Evolutionary conservation across 306 rosid genomes (phyloP).

Genomic region (Cucumis hystrix): DNA sequence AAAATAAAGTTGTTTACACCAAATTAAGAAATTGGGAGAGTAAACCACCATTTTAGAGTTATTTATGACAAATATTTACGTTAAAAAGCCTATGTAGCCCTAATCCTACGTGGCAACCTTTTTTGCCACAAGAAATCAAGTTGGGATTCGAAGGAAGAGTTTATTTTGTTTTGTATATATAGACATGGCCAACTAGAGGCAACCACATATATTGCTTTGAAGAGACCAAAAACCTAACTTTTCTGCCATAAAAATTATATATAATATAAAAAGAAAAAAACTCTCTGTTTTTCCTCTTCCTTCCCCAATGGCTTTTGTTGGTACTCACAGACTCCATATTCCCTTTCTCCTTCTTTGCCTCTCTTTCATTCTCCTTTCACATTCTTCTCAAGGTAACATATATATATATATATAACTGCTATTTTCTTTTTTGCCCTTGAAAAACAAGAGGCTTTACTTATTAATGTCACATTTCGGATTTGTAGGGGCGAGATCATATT

Average conservation of each 20-base stretch:
- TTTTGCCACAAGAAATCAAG: not conserved
- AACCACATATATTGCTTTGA: slow-evolving; percentile 1
- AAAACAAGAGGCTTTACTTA: not conserved
- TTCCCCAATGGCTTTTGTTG: not conserved
- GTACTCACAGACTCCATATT: not conserved
- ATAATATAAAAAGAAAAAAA: no score
- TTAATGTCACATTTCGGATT: not conserved
- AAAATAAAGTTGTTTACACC: no score
- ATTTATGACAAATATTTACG: no score
- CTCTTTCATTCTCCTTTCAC: not conserved
- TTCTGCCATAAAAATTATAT: no score
- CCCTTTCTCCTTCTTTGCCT: not conserved
- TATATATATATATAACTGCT: no score
- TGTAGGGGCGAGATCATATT: not conserved
- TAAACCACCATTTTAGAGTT: no score
- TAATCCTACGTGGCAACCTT: not conserved
- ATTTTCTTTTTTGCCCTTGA: not conserved
- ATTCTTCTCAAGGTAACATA: not conserved
- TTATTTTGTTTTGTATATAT: not conserved
- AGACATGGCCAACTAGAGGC: not conserved
- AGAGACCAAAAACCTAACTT: not conserved
- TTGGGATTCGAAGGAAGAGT: not conserved
- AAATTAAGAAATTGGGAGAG: no score
- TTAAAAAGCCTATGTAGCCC: no score
- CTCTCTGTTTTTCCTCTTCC: not conserved